Base-by-base conservation (phyloP, 441 rosid genomes). In the Populus hybrid region DNA sequence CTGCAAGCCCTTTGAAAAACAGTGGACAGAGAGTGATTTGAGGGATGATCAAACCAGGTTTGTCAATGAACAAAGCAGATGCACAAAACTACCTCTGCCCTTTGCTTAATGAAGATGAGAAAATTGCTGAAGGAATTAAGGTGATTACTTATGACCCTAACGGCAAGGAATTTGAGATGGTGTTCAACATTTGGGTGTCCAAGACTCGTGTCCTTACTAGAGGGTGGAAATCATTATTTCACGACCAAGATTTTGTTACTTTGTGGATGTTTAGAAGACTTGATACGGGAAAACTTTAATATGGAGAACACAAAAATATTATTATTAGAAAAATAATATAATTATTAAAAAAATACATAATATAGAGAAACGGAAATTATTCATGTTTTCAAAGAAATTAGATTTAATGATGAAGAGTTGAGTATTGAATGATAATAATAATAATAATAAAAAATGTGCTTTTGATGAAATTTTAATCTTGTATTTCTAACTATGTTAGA, bases 1-100 rank as follows among this genome's bases (percentile, higher is more conserved):
- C 76, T 68, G 74, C 63, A n/a, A 68, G 59, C 76, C 82, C 6
- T 82, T 80, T 10, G 72, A 76, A 73, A 82, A 81, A 76, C 84
- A 80, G n/a, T 42, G 74, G 65, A 80, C 85, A 4, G 14, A 10
- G 1, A 82, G 79, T 7, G 84, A 82, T 50, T 63, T 71, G 6
- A 72, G 42, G 26, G n/a, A 34, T 5, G 28, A n/a, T 26, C 85
- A 28, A 82, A 57, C 72, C 69, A 75, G 82, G 73, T 46, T 70
- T 85, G 36, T 57, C 80, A 4, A 32, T 85, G 67, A 70, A 26
- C 57, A 78, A 82, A 57, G 16, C 8, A 1, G 16, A 67, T 20
- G 66, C 46, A 0, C 26, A 38, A 21, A 30, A 24, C 1, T 14
- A n/a, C 10, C 42, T 85, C 12, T 1, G 1, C 71, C 87, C 81